A percentile compares a stretch with the other conserved stretches of the same genome.
Evolutionary conservation across 2,329 filamentous ascomycete species (phyloP).

Genomic region (Phyllosticta citrichinensis): DNA sequence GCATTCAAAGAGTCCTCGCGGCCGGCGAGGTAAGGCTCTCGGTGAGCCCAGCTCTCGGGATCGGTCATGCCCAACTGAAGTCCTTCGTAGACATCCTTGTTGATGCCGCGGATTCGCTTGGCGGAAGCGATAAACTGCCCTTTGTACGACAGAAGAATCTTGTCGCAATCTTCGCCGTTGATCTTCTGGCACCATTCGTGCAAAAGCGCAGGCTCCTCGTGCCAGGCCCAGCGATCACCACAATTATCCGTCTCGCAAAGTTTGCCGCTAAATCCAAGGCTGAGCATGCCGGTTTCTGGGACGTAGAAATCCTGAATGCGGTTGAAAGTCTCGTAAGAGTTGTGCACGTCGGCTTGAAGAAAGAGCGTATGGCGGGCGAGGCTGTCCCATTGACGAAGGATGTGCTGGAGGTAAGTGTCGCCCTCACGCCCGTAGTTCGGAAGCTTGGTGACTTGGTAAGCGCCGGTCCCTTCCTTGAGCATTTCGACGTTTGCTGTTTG

Average conservation of each 20-base stretch:
- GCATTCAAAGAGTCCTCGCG: constrained; percentile 19
- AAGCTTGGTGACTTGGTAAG: constrained; percentile 21
- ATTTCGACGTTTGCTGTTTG: not conserved
- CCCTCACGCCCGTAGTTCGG: constrained; percentile 19
- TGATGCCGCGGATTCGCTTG: constrained; percentile 30
- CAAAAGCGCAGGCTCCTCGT: constrained; percentile 29
- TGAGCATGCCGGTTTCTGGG: constrained; percentile 36
- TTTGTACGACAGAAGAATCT: constrained; percentile 34
- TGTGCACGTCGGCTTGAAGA: constrained; percentile 29
- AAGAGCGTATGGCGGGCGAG: constrained; percentile 18
- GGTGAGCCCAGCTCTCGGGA: constrained; percentile 21
- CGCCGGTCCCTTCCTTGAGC: constrained; percentile 17
- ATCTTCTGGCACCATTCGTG: constrained; percentile 20
- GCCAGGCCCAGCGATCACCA: constrained; percentile 31
- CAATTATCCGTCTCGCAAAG: constrained; percentile 31
- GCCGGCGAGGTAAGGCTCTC: constrained; percentile 16
- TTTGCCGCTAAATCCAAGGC: constrained; percentile 30
- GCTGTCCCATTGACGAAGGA: constrained; percentile 15
- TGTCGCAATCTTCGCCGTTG: constrained; percentile 19
- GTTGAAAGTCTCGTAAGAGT: constrained; percentile 25
- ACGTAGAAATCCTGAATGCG: constrained; percentile 32
- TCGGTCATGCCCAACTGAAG: constrained; percentile 18
- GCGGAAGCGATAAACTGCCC: constrained; percentile 40
- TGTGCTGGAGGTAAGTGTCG: constrained; percentile 18
- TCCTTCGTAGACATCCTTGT: constrained; percentile 25